phyloP scores from a whole-genome alignment of 1,284 basidiomycete genomes.

The Microbotryum lychnidis-dioicae region DNA sequence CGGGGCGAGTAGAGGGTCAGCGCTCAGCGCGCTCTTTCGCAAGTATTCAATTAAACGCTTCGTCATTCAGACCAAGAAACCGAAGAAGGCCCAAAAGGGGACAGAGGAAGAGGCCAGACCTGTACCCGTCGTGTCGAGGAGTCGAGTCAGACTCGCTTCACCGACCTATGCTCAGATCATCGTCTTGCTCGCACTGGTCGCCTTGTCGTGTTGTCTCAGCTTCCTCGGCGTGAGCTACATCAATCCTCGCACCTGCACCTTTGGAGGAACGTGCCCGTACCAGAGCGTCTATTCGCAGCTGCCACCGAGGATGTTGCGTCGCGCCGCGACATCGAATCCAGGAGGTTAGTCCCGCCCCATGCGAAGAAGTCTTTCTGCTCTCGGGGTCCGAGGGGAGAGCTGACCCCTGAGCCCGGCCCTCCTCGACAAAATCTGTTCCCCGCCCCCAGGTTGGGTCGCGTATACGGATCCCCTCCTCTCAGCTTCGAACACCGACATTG shows the following conservation, averaged over 20 bases:
- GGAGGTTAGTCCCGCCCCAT: not conserved
- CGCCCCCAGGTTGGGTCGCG: constrained; percentile 9
- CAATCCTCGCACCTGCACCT: constrained; percentile 32
- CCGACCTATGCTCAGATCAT: constrained; percentile 32
- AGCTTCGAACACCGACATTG: constrained; percentile 53
- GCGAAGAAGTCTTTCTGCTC: not conserved
- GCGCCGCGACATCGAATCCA: not conserved
- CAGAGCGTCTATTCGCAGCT: constrained; percentile 3
- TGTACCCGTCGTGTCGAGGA: not conserved
- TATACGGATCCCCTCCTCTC: constrained; percentile 33
- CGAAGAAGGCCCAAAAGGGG: not conserved
- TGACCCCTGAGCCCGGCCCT: no score
- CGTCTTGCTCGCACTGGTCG: constrained; percentile 25
- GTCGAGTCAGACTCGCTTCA: constrained; percentile 20
- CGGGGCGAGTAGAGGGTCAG: constrained; percentile 9
- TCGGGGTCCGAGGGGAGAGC: no score
- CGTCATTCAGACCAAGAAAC: constrained; percentile 12
- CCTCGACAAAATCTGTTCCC: no score
- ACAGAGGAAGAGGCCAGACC: constrained; percentile 11
- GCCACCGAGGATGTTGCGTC: not conserved
- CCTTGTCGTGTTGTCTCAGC: constrained; percentile 19
- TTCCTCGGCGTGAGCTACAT: constrained; percentile 35
- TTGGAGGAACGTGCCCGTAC: constrained; percentile 31
- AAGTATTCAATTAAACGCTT: constrained; percentile 26
- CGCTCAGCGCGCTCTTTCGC: constrained; percentile 29